These are phyloP conservation scores for Phoma herbarum DNA, from an alignment of 2,329 filamentous ascomycete genomes.

Conservation along the genomic window DNA sequence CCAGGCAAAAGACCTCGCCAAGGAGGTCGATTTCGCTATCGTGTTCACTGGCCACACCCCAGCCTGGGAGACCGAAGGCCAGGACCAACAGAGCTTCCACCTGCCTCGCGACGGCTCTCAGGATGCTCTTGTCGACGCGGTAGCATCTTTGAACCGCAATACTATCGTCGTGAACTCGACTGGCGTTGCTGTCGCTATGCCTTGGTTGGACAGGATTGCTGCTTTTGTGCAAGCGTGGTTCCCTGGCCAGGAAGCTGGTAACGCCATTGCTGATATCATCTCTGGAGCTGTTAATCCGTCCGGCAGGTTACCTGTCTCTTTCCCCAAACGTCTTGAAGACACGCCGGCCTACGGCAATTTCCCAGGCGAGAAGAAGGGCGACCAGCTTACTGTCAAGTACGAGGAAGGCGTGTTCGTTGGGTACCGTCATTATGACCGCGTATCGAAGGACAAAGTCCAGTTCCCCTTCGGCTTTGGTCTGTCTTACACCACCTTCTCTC, in stretches of 20 bases:
- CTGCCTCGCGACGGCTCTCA: slow-evolving; percentile 63
- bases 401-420: slow-evolving; percentile 63
- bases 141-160: slow-evolving; percentile 72
- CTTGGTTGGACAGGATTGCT: slow-evolving; percentile 65
- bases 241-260: slow-evolving; percentile 54
- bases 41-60: slow-evolving; percentile 49
- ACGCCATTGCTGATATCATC: slow-evolving; percentile 54
- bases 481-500: slow-evolving; percentile 51
- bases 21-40: slow-evolving; percentile 41
- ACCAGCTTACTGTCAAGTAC: slow-evolving; percentile 69
- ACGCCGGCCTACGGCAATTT: slow-evolving; percentile 51
- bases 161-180: slow-evolving; percentile 80
- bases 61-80: slow-evolving; percentile 63
- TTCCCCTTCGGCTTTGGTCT: slow-evolving; percentile 54
- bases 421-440: slow-evolving; percentile 67
- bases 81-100: slow-evolving; percentile 65
- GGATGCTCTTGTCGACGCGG: slow-evolving; percentile 71
- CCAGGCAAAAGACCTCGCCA: slow-evolving; percentile 38
- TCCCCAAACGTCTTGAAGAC: slow-evolving; percentile 48
- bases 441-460: slow-evolving; percentile 61
- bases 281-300: slow-evolving; percentile 52
- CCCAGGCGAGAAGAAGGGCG: slow-evolving; percentile 53
- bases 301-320: slow-evolving; percentile 52
- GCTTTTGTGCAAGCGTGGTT: slow-evolving; percentile 55
- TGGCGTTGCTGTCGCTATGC: slow-evolving; percentile 76